Base-by-base conservation (phyloP, 805 yeast genomes). In the Schizosaccharomyces japonicus region DNA sequence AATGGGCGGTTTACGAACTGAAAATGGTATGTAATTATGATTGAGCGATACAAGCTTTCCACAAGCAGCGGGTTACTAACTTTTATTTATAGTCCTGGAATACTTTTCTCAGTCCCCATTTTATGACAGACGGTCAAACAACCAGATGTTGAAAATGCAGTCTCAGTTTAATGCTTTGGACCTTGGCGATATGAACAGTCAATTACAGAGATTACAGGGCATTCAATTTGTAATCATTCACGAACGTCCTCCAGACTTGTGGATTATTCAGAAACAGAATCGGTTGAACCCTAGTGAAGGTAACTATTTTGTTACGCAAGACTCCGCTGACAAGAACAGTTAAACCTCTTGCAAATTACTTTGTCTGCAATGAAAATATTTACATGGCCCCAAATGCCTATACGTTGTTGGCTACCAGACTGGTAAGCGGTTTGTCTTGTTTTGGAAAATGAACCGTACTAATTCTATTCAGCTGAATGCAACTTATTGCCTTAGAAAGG, bases 141-240 rank as follows among this genome's bases (percentile, higher is more conserved):
- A 90, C 60, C 96, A 87, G 63, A 90, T 82, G 27, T 71, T 92
- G 40, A 80, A 80, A 61, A 90, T 90, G 98, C 99, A 90, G 59
- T 72, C 78, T 50, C 95, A 85, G 60, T 85, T 77, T 68, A 78
- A 76, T 47, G 73, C 69, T 17, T 63, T 67, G 50, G 59, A 64
- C 39, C 60, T 63, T 26, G 63, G 52, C 27, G 62, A 63, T 49
- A 57, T 71, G 29, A 74, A 72, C 50, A 62, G 66, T 27, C 82
- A 80, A 55, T 67, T 90, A 51, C 61, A 66, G 48, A 80, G 79
- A 52, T 76, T 90, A 81, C 72, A 69, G 27, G 99, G 99, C 0
- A 60, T 76, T 1, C 98, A 90, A 61, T 90, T 81, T 56, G 74
- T 81, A 1, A 69, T 90, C 5, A 76, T 76, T 0, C 66, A 71